A percentile compares a stretch with the other conserved stretches of the same genome.
phyloP scores from a whole-genome alignment of 495 filamentous ascomycete genomes.

The Beverwykella pulmonaria region DNA sequence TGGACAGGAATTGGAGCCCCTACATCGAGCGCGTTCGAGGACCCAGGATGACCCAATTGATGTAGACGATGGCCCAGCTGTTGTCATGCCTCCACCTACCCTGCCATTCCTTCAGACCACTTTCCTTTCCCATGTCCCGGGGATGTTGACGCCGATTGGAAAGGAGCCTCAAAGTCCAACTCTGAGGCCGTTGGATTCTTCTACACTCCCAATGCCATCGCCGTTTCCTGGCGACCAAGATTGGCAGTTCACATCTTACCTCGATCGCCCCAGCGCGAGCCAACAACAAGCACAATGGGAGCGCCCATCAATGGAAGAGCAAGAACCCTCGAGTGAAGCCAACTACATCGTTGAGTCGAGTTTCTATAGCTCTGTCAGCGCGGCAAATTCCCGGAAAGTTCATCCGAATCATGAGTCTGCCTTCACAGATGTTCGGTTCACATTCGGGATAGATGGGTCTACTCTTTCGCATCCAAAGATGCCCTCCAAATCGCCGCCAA shows the following conservation, averaged over 20 bases:
- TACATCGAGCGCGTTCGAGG: slow-evolving; percentile 1
- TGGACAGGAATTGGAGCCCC: neutral
- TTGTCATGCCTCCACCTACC: slow-evolving; percentile 38
- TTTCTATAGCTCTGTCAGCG: slow-evolving; percentile 30
- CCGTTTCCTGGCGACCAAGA: slow-evolving; percentile 41
- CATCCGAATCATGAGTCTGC: slow-evolving; percentile 35
- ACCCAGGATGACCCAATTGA: neutral
- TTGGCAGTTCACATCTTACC: slow-evolving; percentile 20
- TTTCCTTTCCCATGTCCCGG: slow-evolving; percentile 12
- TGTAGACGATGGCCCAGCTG: neutral
- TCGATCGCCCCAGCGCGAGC: slow-evolving; percentile 13
- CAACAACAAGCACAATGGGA: neutral
- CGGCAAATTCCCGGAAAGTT: slow-evolving; percentile 4
- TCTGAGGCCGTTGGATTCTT: slow-evolving; percentile 29
- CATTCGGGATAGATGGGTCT: slow-evolving; percentile 35
- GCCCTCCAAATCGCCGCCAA: neutral
- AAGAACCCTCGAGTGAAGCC: slow-evolving; percentile 13
- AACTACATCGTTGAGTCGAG: slow-evolving; percentile 21
- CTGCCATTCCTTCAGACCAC: slow-evolving; percentile 38
- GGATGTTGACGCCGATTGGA: slow-evolving; percentile 28
- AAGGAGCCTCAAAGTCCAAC: slow-evolving; percentile 30
- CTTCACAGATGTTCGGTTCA: slow-evolving; percentile 35
- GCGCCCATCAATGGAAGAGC: neutral
- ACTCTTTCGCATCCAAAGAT: slow-evolving; percentile 9
- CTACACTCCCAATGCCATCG: slow-evolving; percentile 41